Conservation (phyloP, 257 asterid species). For the Scutellaria baicalensis region DNA sequence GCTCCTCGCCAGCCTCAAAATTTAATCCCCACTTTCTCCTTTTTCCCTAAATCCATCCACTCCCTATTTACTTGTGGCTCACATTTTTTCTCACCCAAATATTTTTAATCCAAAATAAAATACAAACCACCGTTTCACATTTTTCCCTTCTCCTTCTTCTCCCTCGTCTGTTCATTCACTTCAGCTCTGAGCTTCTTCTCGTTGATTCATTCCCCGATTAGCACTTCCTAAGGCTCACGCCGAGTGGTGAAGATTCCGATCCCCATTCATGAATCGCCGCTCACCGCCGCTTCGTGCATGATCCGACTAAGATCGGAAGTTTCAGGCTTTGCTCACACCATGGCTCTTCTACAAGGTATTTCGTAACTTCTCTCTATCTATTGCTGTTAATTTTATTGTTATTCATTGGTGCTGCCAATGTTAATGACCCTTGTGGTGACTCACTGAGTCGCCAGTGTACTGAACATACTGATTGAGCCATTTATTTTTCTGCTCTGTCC, state of each 20-base stretch:
- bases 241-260: slow-evolving; percentile 29
- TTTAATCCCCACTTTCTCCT: slow-evolving; percentile 15
- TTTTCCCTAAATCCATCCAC: slow-evolving; percentile 15
- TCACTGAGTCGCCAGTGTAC: slow-evolving; percentile 18
- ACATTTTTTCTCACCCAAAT: slow-evolving; percentile 29
- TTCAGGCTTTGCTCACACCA: slow-evolving; percentile 9
- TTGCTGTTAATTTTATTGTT: neutral
- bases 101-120: slow-evolving; percentile 14
- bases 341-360: slow-evolving; percentile 36
- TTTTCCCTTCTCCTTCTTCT: neutral
- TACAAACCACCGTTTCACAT: slow-evolving; percentile 3
- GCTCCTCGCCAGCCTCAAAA: slow-evolving; percentile 59
- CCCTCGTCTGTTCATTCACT: neutral
- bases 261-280: slow-evolving; percentile 18
- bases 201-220: neutral
- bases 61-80: slow-evolving; percentile 70
- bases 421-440: slow-evolving; percentile 6
- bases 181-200: neutral
- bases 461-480: slow-evolving; percentile 33
- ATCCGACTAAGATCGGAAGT: slow-evolving; percentile 24
- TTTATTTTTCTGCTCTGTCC: neutral
- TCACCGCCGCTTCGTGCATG: slow-evolving; percentile 25
- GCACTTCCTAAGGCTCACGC: neutral
- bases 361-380: neutral
- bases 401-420: slow-evolving; percentile 1